Base-by-base conservation (phyloP, 1,284 basidiomycete genomes). In the Cutaneotrichosporon arboriforme region DNA sequence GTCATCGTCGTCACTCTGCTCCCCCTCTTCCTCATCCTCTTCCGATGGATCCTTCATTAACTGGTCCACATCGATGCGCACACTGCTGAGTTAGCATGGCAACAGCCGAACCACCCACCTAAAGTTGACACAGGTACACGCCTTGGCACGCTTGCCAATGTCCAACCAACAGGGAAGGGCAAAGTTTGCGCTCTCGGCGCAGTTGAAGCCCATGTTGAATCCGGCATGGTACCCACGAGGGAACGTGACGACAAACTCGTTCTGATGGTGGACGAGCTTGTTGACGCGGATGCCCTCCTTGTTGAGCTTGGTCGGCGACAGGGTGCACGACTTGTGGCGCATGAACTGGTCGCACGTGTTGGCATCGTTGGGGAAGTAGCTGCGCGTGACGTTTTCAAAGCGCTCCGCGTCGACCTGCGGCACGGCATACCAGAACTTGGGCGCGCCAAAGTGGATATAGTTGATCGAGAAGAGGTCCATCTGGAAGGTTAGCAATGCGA, bases 381-480 rank as follows among this genome's bases (percentile, higher is more conserved):
- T 90, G 18, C 41, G 22, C 34, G 39, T 41, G 4, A 73, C 79
- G 55, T 58, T 89, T 72, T 96, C 92, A 40, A 96, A 81, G 12
- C 84, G 82, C 18, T 78, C 77, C 4, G 88, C 86, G 61, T 86
- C 83, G 31, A 80, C 84, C 71, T 97, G 94, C 8, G 93, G 93
- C 31, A 97, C 82, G 0, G 92, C 85, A 73, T 98, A 98, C 94
- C 96, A 99, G 69, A 89, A 80, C 67, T 83, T 98, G 1, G 92
- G 93, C 0, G 94, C 93, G 3, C 94, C 94, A 69, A 97, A 98
- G 74, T 99, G 94, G 58, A 99, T 92, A 70, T 96, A 97, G 74
- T 97, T 98, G 78, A 98, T 98, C 51, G 90, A 94, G 76, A 94
- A 96, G 3, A 98, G 80, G 70, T 97, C 94, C 89, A 91, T 91